Conservation (phyloP, 129 eudicot species). For the Oenanthe sinensis region DNA sequence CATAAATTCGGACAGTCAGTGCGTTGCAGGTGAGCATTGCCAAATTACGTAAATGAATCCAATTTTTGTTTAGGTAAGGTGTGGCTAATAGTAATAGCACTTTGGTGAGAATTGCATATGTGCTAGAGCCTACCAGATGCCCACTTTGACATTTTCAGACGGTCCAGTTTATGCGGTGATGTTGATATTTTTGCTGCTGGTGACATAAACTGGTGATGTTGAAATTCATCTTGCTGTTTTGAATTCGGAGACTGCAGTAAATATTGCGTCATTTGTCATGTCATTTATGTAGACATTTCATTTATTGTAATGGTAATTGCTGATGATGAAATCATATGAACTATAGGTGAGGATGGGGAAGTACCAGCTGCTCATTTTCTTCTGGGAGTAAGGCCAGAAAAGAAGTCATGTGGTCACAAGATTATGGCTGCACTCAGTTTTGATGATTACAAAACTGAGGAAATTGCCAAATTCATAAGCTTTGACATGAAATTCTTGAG, state of each 20-base stretch:
- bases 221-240: neutral
- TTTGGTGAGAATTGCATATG: neutral
- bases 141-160: no score
- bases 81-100: neutral
- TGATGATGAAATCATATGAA: neutral
- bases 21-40: neutral
- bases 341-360: slow-evolving; percentile 78
- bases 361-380: slow-evolving; percentile 56
- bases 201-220: neutral
- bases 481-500: neutral
- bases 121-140: neutral
- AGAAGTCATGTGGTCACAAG: slow-evolving; percentile 66
- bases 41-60: neutral
- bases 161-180: neutral
- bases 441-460: slow-evolving; percentile 66
- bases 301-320: neutral
- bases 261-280: neutral
- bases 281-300: neutral
- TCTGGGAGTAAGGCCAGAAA: slow-evolving; percentile 67
- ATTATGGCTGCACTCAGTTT: slow-evolving; percentile 61
- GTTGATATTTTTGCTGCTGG: neutral
- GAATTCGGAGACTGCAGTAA: neutral
- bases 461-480: slow-evolving; percentile 72
- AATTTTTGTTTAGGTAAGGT: neutral
- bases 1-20: neutral